Conservation (phyloP, 1,139 yeast genomes). For the Geotrichum bryndzae region DNA sequence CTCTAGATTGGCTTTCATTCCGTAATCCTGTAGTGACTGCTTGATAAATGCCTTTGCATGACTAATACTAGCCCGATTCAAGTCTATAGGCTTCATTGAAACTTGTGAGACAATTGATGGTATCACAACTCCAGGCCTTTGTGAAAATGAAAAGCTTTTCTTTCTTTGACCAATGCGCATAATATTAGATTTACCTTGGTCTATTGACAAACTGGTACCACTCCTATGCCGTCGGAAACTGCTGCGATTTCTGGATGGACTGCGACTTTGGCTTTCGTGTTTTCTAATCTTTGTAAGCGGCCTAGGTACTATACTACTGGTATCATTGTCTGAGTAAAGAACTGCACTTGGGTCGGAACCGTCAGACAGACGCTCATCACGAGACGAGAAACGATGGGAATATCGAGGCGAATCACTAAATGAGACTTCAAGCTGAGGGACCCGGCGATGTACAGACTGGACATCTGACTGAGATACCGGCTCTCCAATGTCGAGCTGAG, state of each 20-base stretch:
- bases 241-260: slow-evolving; percentile 11
- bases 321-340: slow-evolving; percentile 13
- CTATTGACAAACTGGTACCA: slow-evolving; percentile 24
- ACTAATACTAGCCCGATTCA: slow-evolving; percentile 38
- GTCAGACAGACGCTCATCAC: slow-evolving; percentile 11
- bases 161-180: slow-evolving; percentile 28
- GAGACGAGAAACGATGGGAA: not conserved
- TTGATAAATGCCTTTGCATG: slow-evolving; percentile 44
- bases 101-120: slow-evolving; percentile 14
- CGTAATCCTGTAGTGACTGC: slow-evolving; percentile 69
- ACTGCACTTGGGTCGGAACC: not conserved
- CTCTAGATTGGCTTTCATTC: slow-evolving; percentile 46
- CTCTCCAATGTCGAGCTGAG: slow-evolving; percentile 8
- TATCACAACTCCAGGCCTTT: slow-evolving; percentile 9
- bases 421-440: slow-evolving; percentile 22
- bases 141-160: slow-evolving; percentile 22
- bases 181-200: slow-evolving; percentile 21
- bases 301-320: slow-evolving; percentile 11
- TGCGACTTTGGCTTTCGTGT: slow-evolving; percentile 12
- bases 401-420: slow-evolving; percentile 19
- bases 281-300: slow-evolving; percentile 8
- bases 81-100: slow-evolving; percentile 24
- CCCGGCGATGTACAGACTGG: slow-evolving; percentile 2
- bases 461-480: slow-evolving; percentile 7
- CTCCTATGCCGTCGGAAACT: slow-evolving; percentile 26